phyloP scores from a whole-genome alignment of 495 filamentous ascomycete genomes.

The Lineolata rhizophorae region DNA sequence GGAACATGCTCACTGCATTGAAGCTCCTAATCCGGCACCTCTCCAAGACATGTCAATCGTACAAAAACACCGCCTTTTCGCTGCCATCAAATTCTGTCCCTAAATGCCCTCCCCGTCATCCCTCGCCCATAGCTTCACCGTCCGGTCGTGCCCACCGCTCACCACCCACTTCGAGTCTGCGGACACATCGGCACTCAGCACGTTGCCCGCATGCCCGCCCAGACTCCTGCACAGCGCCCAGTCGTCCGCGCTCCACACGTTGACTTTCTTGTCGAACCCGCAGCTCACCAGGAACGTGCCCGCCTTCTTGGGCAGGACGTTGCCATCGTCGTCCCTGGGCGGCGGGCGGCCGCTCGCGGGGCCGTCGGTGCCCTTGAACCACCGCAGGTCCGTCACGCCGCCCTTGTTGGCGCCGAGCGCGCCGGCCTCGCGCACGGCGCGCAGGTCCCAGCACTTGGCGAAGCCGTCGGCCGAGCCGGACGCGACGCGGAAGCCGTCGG shows the following conservation, averaged over 20 bases:
- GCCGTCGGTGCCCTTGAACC: conserved; percentile 70
- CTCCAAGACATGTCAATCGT: too few species aligned
- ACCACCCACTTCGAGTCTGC: conserved; percentile 77
- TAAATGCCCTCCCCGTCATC: conserved; percentile 37
- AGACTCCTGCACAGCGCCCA: conserved; percentile 78
- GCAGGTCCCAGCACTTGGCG: conserved; percentile 93
- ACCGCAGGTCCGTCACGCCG: conserved; percentile 77
- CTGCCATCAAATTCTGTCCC: too few species aligned
- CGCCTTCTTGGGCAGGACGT: conserved; percentile 34
- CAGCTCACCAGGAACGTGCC: conserved; percentile 79
- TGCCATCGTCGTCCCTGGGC: conserved; percentile 27
- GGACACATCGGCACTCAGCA: conserved; percentile 73
- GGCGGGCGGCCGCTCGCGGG: conserved; percentile 33
- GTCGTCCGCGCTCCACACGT: conserved; percentile 87
- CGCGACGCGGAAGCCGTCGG: conserved; percentile 71
- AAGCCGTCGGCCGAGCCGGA: conserved; percentile 87
- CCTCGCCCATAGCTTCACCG: conserved; percentile 87
- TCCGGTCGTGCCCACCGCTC: conserved; percentile 79
- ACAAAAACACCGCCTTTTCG: too few species aligned
- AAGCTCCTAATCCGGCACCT: too few species aligned
- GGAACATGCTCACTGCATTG: too few species aligned
- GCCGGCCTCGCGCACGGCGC: conserved; percentile 62
- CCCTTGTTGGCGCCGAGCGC: conserved; percentile 81
- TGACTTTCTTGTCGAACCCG: conserved; percentile 90
- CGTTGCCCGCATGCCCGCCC: conserved; percentile 77